phyloP scores from a whole-genome alignment of 2,329 filamentous ascomycete genomes.

The Aspergillus candidus region DNA sequence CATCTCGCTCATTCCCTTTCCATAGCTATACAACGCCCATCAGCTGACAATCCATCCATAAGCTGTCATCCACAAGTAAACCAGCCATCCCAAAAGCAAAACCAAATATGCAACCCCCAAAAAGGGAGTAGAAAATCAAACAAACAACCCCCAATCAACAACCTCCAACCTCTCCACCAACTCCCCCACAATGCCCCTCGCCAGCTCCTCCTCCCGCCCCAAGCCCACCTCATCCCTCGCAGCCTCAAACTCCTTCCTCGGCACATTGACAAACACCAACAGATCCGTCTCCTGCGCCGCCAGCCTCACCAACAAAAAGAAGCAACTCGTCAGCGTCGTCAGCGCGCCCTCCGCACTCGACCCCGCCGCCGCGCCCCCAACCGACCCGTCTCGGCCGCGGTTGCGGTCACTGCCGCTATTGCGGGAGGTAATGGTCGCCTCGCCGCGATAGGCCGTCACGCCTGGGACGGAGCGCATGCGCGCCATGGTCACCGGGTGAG shows the following conservation, averaged over 20 bases:
- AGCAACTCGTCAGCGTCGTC: constrained; percentile 55
- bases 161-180: constrained; percentile 71
- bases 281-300: constrained; percentile 72
- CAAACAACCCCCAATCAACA: constrained; percentile 74
- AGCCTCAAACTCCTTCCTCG: constrained; percentile 68
- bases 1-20: too few species aligned
- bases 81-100: background rate
- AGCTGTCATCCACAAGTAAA: background rate
- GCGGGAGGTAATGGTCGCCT: constrained; percentile 22
- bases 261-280: constrained; percentile 80
- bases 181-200: constrained; percentile 25
- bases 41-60: background rate
- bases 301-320: constrained; percentile 71
- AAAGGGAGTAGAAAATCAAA: constrained; percentile 9
- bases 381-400: constrained; percentile 6
- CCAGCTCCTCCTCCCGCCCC: constrained; percentile 57
- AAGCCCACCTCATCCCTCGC: constrained; percentile 63
- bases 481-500: constrained; percentile 52
- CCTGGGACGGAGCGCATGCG: constrained; percentile 34
- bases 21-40: too few species aligned
- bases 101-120: background rate
- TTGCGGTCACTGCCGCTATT: constrained; percentile 11
- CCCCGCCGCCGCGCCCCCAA: constrained; percentile 14
- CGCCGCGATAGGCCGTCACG: constrained; percentile 22
- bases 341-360: constrained; percentile 16